phyloP scores from a whole-genome alignment of 306 rosid genomes.

The Castanea mollissima region DNA sequence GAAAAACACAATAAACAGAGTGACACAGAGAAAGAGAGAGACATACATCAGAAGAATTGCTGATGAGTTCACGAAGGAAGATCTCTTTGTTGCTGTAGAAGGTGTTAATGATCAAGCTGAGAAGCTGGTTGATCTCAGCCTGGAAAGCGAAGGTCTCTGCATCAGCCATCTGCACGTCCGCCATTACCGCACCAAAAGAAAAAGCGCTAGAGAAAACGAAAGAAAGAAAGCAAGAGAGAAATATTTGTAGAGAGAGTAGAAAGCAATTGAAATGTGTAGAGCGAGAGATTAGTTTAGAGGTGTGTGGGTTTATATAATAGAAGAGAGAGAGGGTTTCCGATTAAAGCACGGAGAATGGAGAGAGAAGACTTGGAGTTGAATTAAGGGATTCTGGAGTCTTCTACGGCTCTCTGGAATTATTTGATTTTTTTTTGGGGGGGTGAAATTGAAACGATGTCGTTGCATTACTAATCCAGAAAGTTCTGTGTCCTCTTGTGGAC shows the following conservation, averaged over 20 bases:
- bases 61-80: slow-evolving; percentile 64
- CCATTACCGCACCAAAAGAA: slow-evolving; percentile 12
- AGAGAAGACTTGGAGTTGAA: neutral
- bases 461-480: neutral
- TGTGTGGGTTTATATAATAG: slow-evolving; percentile 9
- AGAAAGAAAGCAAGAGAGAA: neutral
- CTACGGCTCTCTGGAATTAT: slow-evolving; percentile 34
- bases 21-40: neutral
- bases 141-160: slow-evolving; percentile 72
- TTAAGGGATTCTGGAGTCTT: slow-evolving; percentile 40
- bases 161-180: slow-evolving; percentile 52
- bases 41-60: slow-evolving; percentile 62
- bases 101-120: slow-evolving; percentile 65
- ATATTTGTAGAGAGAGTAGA: neutral
- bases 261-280: too few species aligned
- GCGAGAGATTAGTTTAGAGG: accelerated
- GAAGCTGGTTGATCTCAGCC: slow-evolving; percentile 69
- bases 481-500: neutral
- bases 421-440: neutral
- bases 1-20: too few species aligned
- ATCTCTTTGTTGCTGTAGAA: slow-evolving; percentile 78
- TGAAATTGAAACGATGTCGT: neutral
- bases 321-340: neutral
- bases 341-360: neutral
- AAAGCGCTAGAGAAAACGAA: neutral